These are phyloP conservation scores for Deinandra increscens DNA, from an alignment of 129 eudicot genomes.

Conservation along the genomic window DNA sequence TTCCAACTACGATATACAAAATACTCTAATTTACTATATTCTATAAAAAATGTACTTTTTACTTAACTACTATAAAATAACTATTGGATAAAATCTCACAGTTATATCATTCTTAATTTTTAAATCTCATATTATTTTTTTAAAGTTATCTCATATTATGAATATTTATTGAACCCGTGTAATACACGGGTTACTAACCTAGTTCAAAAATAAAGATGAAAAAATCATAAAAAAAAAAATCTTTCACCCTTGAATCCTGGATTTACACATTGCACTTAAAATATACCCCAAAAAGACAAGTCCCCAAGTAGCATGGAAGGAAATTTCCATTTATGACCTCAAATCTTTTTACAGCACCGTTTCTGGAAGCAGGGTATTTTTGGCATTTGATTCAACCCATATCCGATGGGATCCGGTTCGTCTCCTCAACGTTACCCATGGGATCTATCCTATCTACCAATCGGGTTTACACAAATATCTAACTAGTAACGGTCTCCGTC, in stretches of 20 bases:
- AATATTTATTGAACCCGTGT: too few relatives aligned
- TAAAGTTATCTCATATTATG: too few relatives aligned
- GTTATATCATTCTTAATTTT: too few relatives aligned
- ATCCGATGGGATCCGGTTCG: not conserved
- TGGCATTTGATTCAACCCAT: conserved; percentile 19
- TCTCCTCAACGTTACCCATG: not conserved
- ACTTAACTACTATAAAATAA: too few relatives aligned
- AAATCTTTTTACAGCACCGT: conserved; percentile 8
- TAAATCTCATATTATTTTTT: too few relatives aligned
- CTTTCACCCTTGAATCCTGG: not conserved
- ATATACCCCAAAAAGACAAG: not conserved
- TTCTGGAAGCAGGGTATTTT: conserved; percentile 3
- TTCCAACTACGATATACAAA: too few relatives aligned
- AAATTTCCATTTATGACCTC: conserved; percentile 26
- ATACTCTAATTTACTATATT: too few relatives aligned
- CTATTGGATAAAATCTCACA: too few relatives aligned
- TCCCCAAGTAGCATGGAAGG: not conserved
- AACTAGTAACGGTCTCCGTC: conserved; percentile 32
- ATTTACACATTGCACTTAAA: conserved; percentile 9
- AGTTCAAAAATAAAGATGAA: not conserved
- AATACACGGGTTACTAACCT: too few relatives aligned
- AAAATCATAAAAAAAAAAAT: not conserved
- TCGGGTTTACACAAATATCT: conserved; percentile 11
- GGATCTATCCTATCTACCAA: not conserved
- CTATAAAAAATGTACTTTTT: too few relatives aligned